A percentile compares a stretch with the other conserved stretches of the same genome.
Evolutionary conservation across 164 flowering plant genomes (phyloP).

Genomic region (Chimonanthus praecox): DNA sequence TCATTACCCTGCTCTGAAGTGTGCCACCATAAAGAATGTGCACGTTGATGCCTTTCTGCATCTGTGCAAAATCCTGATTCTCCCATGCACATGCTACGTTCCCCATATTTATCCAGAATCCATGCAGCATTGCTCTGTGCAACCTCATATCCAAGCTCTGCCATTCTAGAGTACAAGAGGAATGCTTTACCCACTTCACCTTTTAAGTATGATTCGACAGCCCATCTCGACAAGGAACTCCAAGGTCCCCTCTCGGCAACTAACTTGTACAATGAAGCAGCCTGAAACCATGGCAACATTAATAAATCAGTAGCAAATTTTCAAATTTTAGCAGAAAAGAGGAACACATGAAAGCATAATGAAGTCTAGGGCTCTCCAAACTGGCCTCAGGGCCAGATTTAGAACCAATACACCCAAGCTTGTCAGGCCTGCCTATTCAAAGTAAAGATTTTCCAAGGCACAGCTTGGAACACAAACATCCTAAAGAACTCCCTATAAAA

Average conservation of each 20-base stretch:
- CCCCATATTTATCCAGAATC: slow-evolving; percentile 96
- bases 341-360: background rate
- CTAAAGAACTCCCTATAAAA: no score
- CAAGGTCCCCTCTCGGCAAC: slow-evolving; percentile 99
- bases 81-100: slow-evolving; percentile 93
- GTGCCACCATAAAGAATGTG: slow-evolving; percentile 98
- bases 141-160: slow-evolving; percentile 93
- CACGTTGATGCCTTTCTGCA: slow-evolving; percentile 78
- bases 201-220: slow-evolving; percentile 83
- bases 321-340: background rate
- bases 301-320: background rate
- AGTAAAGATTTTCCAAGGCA: no score
- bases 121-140: slow-evolving; percentile 99
- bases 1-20: slow-evolving; percentile 99
- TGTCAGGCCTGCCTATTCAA: no score
- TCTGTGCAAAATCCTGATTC: slow-evolving; percentile 87
- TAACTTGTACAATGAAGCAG: slow-evolving; percentile 74
- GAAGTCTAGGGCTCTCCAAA: background rate
- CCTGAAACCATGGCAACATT: slow-evolving; percentile 38
- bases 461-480: no score
- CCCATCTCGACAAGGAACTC: slow-evolving; percentile 97
- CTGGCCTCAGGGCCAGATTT: background rate
- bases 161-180: slow-evolving; percentile 89
- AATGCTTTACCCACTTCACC: slow-evolving; percentile 91
- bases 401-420: no score